phyloP scores from a whole-genome alignment of 2,329 filamentous ascomycete genomes.

The Diaporthe helianthi region DNA sequence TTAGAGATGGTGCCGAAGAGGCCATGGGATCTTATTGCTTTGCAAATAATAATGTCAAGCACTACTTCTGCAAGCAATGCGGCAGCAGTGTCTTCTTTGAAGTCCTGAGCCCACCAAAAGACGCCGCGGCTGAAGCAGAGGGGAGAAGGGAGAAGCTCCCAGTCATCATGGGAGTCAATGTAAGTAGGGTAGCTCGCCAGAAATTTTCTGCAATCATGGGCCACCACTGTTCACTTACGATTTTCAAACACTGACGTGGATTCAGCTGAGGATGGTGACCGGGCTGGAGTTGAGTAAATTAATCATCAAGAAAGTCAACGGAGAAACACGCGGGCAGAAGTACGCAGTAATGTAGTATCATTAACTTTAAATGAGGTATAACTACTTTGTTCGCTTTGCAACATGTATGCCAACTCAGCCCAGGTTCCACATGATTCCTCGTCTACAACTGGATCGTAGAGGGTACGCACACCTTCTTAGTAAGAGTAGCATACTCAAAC shows the following conservation, averaged over 20 bases:
- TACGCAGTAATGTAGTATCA: neutral
- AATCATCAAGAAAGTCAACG: conserved; percentile 8
- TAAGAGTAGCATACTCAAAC: too few species aligned
- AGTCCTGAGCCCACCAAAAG: neutral
- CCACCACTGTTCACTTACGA: neutral
- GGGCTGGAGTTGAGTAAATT: conserved; percentile 4
- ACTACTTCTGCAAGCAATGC: conserved; percentile 26
- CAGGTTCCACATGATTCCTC: too few species aligned
- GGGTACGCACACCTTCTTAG: neutral
- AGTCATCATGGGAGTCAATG: conserved; percentile 22
- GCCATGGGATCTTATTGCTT: conserved; percentile 19
- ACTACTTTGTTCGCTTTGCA: too few species aligned
- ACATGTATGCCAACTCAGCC: too few species aligned
- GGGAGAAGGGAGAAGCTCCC: neutral
- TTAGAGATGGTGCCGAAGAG: neutral
- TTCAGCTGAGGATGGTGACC: conserved; percentile 22
- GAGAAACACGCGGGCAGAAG: neutral
- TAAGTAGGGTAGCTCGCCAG: neutral
- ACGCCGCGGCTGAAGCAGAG: neutral
- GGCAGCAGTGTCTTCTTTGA: conserved; percentile 30
- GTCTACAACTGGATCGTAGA: too few species aligned
- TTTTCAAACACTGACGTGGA: neutral
- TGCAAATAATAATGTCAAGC: conserved; percentile 14
- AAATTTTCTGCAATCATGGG: too few species aligned
- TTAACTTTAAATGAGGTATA: too few species aligned